Evolutionary conservation across 495 filamentous ascomycete genomes (phyloP), one percentile per base, ranked within the genome.

Genomic region (Penicillium bialowiezense): DNA sequence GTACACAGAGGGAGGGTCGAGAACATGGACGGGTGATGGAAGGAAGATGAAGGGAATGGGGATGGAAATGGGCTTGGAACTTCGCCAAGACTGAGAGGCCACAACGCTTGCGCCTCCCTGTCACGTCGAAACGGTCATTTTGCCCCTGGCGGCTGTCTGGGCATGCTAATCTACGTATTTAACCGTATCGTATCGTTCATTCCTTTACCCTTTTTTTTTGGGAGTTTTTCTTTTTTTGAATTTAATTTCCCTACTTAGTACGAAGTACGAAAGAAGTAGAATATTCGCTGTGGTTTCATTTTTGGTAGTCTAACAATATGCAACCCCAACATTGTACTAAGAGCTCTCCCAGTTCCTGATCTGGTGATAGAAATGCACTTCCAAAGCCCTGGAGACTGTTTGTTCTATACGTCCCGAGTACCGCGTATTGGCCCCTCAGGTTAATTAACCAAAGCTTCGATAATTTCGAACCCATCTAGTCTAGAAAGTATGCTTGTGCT

Each of bases 31-130:
- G n/a, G 12, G 37, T 35, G 40, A 50, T 50, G 57, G 45, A 49
- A 31, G 15, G 54, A 45, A 50, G 48, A 47, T 48, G 50, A 33
- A 35, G 23, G 23, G 23, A 33, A 42, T 34, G 41, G 52, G 46
- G 42, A 38, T 63, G 53, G 66, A 65, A 57, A 59, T 65, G 65
- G 69, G 61, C 51, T 42, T 51, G 63, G 60, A 62, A 63, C 53
- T 54, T 47, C 56, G 70, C 68, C 70, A 70, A 71, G 68, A 38
- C 62, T 60, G 68, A 54, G 63, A 69, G 68, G 69, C 64, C 67
- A 67, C 65, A 68, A 69, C 29, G 43, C 43, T 45, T 45, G 66
- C 69, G 63, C 43, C 43, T 45, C 43, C 43, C 43, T 53, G 59
- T 64, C 51, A 62, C 59, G 36, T 48, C 36, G 38, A 56, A 42